Conservation (phyloP, 2,329 filamentous ascomycete species). For the Bipolaris cookei region DNA sequence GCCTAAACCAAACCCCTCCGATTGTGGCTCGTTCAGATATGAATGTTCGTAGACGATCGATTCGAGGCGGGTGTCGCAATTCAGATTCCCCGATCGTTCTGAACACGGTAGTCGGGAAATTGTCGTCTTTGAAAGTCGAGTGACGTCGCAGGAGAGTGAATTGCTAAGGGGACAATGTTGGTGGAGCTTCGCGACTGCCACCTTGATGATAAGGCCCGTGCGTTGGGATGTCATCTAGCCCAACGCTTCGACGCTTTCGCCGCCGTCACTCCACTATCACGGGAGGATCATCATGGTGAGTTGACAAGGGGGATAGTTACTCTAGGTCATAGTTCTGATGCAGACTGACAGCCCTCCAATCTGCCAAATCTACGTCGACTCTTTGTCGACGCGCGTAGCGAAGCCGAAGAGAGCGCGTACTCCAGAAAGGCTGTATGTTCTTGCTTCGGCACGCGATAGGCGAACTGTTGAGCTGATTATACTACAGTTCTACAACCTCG, state of each 20-base stretch:
- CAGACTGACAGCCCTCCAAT: slow-evolving; percentile 65
- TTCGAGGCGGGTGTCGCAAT: slow-evolving; percentile 3
- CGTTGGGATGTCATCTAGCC: slow-evolving; percentile 18
- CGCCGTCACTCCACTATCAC: slow-evolving; percentile 8
- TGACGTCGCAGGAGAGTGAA: slow-evolving; percentile 13
- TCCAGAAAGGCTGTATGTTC: slow-evolving; percentile 83
- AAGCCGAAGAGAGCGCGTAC: slow-evolving; percentile 92
- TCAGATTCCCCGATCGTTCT: slow-evolving; percentile 5
- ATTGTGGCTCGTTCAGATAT: slow-evolving; percentile 20
- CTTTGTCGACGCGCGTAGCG: slow-evolving; percentile 91
- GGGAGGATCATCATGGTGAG: slow-evolving; percentile 27
- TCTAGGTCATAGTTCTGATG: background rate
- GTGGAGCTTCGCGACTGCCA: slow-evolving; percentile 38
- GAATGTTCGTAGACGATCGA: slow-evolving; percentile 1
- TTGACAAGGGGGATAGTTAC: background rate
- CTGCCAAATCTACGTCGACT: slow-evolving; percentile 94
- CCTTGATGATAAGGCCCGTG: slow-evolving; percentile 37
- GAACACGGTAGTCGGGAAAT: background rate
- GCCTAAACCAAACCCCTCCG: slow-evolving; percentile 43
- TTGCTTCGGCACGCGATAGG: background rate
- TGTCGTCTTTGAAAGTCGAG: slow-evolving; percentile 3
- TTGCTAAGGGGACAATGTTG: slow-evolving; percentile 21
- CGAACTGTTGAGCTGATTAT: background rate
- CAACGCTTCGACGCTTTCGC: slow-evolving; percentile 15
- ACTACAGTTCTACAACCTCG: slow-evolving; percentile 90